These are phyloP conservation scores for Schizopora paradoxa DNA, from an alignment of 1,284 basidiomycete genomes.

Conservation along the genomic window DNA sequence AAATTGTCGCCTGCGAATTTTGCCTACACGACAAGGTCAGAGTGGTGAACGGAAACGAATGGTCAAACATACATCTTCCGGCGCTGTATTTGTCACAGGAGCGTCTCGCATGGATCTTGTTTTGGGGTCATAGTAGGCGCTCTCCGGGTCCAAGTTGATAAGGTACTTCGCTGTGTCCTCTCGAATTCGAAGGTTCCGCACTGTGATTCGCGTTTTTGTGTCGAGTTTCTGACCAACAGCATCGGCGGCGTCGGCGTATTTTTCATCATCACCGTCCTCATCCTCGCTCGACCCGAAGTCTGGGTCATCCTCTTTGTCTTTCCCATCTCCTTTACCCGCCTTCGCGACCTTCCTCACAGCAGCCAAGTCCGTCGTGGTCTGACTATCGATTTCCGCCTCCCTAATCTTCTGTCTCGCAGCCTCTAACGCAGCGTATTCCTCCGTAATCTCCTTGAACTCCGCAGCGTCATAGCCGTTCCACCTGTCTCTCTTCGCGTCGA, in stretches of 20 bases:
- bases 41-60: slow-evolving; percentile 12
- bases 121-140: slow-evolving; percentile 99
- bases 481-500: slow-evolving; percentile 93
- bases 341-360: slow-evolving; percentile 82
- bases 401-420: slow-evolving; percentile 82
- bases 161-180: slow-evolving; percentile 99
- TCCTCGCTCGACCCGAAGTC: slow-evolving; percentile 97
- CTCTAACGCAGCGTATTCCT: slow-evolving; percentile 93
- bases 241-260: slow-evolving; percentile 96
- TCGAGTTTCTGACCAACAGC: slow-evolving; percentile 98
- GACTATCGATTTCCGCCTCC: slow-evolving; percentile 97
- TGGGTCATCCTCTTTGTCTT: slow-evolving; percentile 64
- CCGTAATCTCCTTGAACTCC: slow-evolving; percentile 82
- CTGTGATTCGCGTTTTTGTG: slow-evolving; percentile 96
- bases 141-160: slow-evolving; percentile 92
- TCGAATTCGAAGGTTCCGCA: slow-evolving; percentile 96
- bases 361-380: slow-evolving; percentile 84
- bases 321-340: slow-evolving; percentile 56
- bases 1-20: slow-evolving; percentile 97
- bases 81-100: slow-evolving; percentile 67
- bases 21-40: slow-evolving; percentile 44
- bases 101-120: slow-evolving; percentile 99
- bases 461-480: slow-evolving; percentile 98
- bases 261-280: slow-evolving; percentile 91
- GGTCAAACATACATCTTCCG: slow-evolving; percentile 73